These are phyloP conservation scores for Sarcocystis neurona DNA, from an alignment of 169 alveolate genomes.

Conservation along the genomic window DNA sequence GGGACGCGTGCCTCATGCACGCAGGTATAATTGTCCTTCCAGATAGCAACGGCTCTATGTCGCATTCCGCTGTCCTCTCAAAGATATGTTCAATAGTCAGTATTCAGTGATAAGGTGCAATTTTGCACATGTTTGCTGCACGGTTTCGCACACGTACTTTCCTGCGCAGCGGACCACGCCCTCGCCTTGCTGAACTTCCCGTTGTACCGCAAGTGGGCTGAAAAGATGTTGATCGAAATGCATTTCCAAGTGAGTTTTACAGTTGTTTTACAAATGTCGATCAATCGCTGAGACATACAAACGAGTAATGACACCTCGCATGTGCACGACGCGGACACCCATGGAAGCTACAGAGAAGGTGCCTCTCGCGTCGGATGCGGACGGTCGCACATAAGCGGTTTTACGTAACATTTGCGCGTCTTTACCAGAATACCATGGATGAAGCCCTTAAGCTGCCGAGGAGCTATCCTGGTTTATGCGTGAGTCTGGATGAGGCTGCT, in stretches of 20 bases:
- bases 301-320: not conserved
- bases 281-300: not conserved
- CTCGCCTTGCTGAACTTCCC: slow-evolving; percentile 47
- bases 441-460: slow-evolving; percentile 58
- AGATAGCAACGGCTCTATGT: not conserved
- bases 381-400: no score
- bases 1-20: slow-evolving; percentile 57
- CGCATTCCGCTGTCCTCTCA: not conserved
- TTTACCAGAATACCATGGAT: slow-evolving; percentile 53
- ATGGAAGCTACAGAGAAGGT: not conserved
- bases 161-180: slow-evolving; percentile 49
- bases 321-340: not conserved
- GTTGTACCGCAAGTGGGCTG: slow-evolving; percentile 53
- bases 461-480: slow-evolving; percentile 39
- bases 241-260: slow-evolving; percentile 39
- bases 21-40: slow-evolving; percentile 15
- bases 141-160: not conserved
- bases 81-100: no score
- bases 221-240: slow-evolving; percentile 44
- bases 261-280: not conserved
- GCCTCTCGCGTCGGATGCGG: no score
- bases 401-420: not conserved
- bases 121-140: no score
- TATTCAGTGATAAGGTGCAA: no score
- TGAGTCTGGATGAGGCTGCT: slow-evolving; percentile 20